Evolutionary conservation across 768 basidiomycete species (phyloP).

Genomic region (Termitomyces sp.): DNA sequence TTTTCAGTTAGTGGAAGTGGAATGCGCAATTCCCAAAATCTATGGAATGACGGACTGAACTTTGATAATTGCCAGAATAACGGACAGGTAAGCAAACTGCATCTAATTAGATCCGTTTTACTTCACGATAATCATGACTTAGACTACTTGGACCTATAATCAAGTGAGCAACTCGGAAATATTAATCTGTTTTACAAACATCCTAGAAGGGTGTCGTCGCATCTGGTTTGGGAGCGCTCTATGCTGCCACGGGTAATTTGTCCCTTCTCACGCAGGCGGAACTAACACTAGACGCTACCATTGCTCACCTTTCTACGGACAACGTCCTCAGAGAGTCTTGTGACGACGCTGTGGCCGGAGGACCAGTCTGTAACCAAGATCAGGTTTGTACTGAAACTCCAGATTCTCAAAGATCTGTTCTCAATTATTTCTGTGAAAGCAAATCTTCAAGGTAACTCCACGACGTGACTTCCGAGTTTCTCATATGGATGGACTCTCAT

Average conservation of each 20-base stretch:
- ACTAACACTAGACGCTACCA: slow-evolving; percentile 47
- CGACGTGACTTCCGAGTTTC: not conserved
- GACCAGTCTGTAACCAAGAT: slow-evolving; percentile 37
- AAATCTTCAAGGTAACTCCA: slow-evolving; percentile 36
- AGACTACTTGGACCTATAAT: slow-evolving; percentile 59
- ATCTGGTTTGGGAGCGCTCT: slow-evolving; percentile 44
- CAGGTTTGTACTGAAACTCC: slow-evolving; percentile 23
- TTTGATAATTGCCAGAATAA: slow-evolving; percentile 33
- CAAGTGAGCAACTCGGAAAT: slow-evolving; percentile 26
- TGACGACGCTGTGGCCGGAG: slow-evolving; percentile 35
- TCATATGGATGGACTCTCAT: not conserved
- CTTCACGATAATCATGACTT: not conserved
- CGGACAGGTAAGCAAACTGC: slow-evolving; percentile 26
- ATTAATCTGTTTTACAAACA: not conserved
- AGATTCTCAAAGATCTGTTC: not conserved
- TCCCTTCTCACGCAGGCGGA: slow-evolving; percentile 41
- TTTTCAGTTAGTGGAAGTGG: slow-evolving; percentile 33
- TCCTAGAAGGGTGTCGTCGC: slow-evolving; percentile 44
- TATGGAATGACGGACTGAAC: slow-evolving; percentile 41
- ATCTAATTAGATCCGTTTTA: not conserved
- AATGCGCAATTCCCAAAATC: slow-evolving; percentile 38
- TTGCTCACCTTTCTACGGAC: slow-evolving; percentile 30
- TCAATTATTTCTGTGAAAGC: slow-evolving; percentile 17
- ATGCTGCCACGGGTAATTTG: slow-evolving; percentile 29
- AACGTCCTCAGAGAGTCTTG: slow-evolving; percentile 47